phyloP scores from a whole-genome alignment of 1,139 yeast genomes.

The Kurtzmaniella quercitrusa region DNA sequence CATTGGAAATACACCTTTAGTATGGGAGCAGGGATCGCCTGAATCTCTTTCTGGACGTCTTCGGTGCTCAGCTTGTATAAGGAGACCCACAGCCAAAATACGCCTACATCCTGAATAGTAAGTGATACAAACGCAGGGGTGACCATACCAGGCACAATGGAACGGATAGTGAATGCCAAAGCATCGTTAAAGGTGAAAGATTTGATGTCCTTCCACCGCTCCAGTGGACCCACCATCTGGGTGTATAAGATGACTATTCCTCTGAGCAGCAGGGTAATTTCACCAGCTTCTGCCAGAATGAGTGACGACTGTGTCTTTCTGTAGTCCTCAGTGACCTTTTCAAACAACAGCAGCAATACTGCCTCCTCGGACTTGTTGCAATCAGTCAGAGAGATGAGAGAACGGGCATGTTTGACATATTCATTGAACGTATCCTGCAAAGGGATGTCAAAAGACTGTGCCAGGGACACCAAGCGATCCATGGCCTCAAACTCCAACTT shows the following conservation, averaged over 20 bases:
- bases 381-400: constrained; percentile 22
- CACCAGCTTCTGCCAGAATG: constrained; percentile 17
- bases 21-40: constrained; percentile 26
- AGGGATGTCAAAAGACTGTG: constrained; percentile 62
- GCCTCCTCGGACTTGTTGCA: constrained; percentile 23
- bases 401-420: constrained; percentile 22
- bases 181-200: constrained; percentile 29
- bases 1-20: constrained; percentile 32
- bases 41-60: constrained; percentile 25
- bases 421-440: constrained; percentile 37
- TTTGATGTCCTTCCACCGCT: constrained; percentile 13
- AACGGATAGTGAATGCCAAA: constrained; percentile 27
- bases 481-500: constrained; percentile 18
- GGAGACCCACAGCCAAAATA: constrained; percentile 42
- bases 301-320: constrained; percentile 22
- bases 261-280: constrained; percentile 24
- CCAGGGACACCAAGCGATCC: constrained; percentile 49
- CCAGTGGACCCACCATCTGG: constrained; percentile 14
- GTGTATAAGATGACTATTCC: constrained; percentile 31
- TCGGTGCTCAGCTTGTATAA: constrained; percentile 20
- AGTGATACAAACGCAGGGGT: constrained; percentile 16
- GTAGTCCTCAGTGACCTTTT: constrained; percentile 29
- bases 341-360: constrained; percentile 28
- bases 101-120: constrained; percentile 26
- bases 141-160: constrained; percentile 36